Base-by-base conservation (phyloP, 2,329 filamentous ascomycete species). In the Cordyceps militaris region DNA sequence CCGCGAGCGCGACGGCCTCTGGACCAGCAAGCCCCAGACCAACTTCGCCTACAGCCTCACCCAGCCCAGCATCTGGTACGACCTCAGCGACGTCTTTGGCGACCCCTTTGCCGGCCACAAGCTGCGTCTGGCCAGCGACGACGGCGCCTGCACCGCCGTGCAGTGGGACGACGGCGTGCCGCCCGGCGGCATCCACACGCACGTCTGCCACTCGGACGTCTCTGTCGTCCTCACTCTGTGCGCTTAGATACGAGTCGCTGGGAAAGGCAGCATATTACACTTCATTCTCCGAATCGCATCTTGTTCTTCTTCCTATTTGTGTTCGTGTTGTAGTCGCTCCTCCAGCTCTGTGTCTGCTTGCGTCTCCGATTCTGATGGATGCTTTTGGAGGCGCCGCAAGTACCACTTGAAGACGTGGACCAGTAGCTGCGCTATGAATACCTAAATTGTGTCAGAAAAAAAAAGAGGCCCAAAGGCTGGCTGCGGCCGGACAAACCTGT, bases 71-170 rank as follows among this genome's bases (percentile, higher is more conserved):
- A 60, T 76, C 56, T 76, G 71, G 71, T 75, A 74, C 58, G 73
- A 75, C 60, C 63, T 76, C 34, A 71, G 66, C 64, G 66, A 69
- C 59, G 70, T 74, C 16, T 76, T 74, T 47, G 73, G 73, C n/a
- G 67, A 74, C 56, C 62, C 68, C 9, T 74, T 76, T 23, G 50
- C 50, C 19, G 71, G 72, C 14, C 61, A 65, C 50, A 72, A 69
- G 65, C 30, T 75, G 8, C 65, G 63, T 5, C 64, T 67, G 9
- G 63, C 62, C 23, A 71, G 69, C 61, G 62, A 62, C 30, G 61
- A 70, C 36, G 36, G 58, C 7, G 62, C 52, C 3, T 76, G 74
- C 65, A 66, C 68, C 0, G 53, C 63, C 3, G 74, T 76, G 44
- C 62, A 66, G 10, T 76, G 73, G 73, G 56, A 62, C 0, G 60